Conservation (phyloP, 345 rosid genomes). For the Citrus unshiu region DNA sequence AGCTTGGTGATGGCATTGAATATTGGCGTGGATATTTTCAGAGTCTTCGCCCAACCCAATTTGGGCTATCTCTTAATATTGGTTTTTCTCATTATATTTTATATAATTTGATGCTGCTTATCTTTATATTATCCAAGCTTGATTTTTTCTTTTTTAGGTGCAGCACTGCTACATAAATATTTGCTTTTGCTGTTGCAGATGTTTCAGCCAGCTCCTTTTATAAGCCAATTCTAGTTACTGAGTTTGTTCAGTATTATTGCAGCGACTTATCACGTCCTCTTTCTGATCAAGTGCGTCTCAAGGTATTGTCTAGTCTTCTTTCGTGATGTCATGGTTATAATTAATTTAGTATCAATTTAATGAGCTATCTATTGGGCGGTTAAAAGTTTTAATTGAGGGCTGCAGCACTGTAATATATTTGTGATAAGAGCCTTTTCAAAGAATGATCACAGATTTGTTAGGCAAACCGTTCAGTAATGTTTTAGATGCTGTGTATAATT, state of each 20-base stretch:
- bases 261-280: conserved; percentile 43
- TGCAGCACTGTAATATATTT: not conserved
- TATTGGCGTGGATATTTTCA: conserved; percentile 76
- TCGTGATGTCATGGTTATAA: not conserved
- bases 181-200: conserved; percentile 35
- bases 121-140: not conserved
- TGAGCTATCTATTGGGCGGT: not conserved
- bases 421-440: not conserved
- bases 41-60: conserved; percentile 65
- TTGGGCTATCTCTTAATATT: conserved; percentile 71
- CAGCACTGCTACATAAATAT: not conserved
- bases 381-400: not conserved
- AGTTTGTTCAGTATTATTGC: conserved; percentile 30
- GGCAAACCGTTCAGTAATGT: not conserved
- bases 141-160: no score
- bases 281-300: conserved; percentile 48
- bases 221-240: conserved; percentile 58
- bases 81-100: conserved; percentile 30
- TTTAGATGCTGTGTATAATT: not conserved
- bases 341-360: not conserved
- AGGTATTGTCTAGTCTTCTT: conserved; percentile 30
- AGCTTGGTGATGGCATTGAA: conserved; percentile 8
- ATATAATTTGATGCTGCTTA: not conserved
- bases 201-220: conserved; percentile 73
- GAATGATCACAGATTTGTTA: not conserved